phyloP scores from a whole-genome alignment of 2,329 filamentous ascomycete species.

The Phaeosphaeriaceae sp. region DNA sequence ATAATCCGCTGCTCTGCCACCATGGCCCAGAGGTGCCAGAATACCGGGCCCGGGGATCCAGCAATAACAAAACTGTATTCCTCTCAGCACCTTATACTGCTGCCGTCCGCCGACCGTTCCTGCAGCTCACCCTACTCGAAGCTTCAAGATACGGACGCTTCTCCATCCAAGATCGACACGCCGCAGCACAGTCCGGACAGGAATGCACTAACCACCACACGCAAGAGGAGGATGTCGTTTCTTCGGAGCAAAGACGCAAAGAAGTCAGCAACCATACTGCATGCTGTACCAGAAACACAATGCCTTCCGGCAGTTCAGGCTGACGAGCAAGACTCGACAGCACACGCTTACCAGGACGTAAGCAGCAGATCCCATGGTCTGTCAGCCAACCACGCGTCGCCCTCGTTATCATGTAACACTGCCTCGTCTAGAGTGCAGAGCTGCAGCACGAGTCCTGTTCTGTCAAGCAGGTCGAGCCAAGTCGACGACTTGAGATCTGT shows the following conservation, averaged over 20 bases:
- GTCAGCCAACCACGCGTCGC: constrained; percentile 21
- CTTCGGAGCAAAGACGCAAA: constrained; percentile 28
- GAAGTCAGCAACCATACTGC: constrained; percentile 41
- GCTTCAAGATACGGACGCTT: constrained; percentile 5
- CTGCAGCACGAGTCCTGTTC: constrained; percentile 20
- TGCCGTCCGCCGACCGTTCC: constrained; percentile 10
- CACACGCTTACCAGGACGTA: constrained; percentile 26
- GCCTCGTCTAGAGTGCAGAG: constrained; percentile 27
- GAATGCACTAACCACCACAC: constrained; percentile 9
- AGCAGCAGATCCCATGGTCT: constrained; percentile 22
- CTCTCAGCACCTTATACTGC: constrained; percentile 11
- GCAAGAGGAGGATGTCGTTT: constrained; percentile 28
- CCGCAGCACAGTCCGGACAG: constrained; percentile 4
- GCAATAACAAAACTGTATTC: constrained; percentile 15
- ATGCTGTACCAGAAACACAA: constrained; percentile 42
- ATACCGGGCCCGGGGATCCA: constrained; percentile 13
- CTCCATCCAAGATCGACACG: background rate
- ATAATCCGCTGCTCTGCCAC: constrained; percentile 24
- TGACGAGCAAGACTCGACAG: constrained; percentile 49
- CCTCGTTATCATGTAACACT: constrained; percentile 18
- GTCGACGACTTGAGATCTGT: constrained; percentile 32
- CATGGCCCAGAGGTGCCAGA: constrained; percentile 17
- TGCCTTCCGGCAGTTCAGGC: constrained; percentile 29
- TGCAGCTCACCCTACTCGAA: constrained; percentile 7
- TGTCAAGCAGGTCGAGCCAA: constrained; percentile 18